These are phyloP conservation scores for Thraustochytrium striatum DNA, from an alignment of 352 stramenopile species.

Conservation along the genomic window DNA sequence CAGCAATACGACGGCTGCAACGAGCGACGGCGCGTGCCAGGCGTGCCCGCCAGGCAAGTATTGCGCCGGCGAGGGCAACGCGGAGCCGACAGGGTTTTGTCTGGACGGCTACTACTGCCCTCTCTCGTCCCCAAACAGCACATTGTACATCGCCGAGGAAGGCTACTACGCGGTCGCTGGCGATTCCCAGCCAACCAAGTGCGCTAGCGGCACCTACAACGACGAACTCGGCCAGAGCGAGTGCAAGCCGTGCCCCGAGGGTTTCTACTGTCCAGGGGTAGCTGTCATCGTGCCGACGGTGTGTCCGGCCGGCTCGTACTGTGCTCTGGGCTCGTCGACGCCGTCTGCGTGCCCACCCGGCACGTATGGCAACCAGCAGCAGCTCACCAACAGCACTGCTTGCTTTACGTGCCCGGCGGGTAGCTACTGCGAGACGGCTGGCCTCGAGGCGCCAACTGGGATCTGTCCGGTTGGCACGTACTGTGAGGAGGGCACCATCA, in stretches of 20 bases:
- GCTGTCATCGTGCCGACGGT: conserved; percentile 58
- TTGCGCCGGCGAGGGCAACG: conserved; percentile 60
- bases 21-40: conserved; percentile 62
- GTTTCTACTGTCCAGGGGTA: conserved; percentile 55
- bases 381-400: conserved; percentile 58
- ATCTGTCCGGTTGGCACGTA: conserved; percentile 69
- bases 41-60: conserved; percentile 75
- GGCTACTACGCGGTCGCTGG: not conserved
- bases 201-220: not conserved
- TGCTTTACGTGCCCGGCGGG: conserved; percentile 72
- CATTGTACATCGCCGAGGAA: not conserved
- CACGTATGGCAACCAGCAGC: conserved; percentile 63
- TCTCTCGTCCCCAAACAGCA: conserved; percentile 61
- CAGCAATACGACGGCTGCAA: conserved; percentile 60
- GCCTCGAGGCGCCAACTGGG: conserved; percentile 38
- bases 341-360: conserved; percentile 62
- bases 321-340: conserved; percentile 61
- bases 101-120: conserved; percentile 67
- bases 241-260: conserved; percentile 47
- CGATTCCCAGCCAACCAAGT: conserved; percentile 58
- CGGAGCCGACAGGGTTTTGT: conserved; percentile 54
- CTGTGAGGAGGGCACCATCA: conserved; percentile 55
- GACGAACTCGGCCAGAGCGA: not conserved
- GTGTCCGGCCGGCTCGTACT: conserved; percentile 69
- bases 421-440: conserved; percentile 65